A percentile compares a stretch with the other conserved stretches of the same genome.
Evolutionary conservation across 306 rosid species (phyloP).

Genomic region (Casuarina glauca): DNA sequence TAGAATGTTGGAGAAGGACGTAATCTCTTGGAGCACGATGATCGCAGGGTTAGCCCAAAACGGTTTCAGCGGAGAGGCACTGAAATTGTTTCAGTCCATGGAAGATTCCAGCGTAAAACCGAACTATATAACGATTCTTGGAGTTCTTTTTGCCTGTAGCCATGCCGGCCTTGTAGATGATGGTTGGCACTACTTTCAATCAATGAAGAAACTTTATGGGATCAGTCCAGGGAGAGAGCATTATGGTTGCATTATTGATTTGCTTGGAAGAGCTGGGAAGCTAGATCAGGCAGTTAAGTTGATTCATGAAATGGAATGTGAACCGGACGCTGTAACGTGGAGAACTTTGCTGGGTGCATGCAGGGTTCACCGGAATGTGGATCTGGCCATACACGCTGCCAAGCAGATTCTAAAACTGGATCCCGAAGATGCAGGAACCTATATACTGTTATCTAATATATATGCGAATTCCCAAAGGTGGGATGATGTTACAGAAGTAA

Average conservation of each 20-base stretch:
- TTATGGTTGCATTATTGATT: conserved; percentile 84
- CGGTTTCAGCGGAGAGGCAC: conserved; percentile 76
- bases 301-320: conserved; percentile 61
- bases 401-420: conserved; percentile 68
- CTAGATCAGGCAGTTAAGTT: conserved; percentile 67
- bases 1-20: conserved; percentile 65
- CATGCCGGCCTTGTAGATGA: conserved; percentile 82
- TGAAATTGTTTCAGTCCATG: conserved; percentile 68
- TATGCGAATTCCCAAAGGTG: conserved; percentile 78
- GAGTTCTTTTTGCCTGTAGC: conserved; percentile 90
- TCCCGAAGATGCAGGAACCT: conserved; percentile 74
- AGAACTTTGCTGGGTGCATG: conserved; percentile 88
- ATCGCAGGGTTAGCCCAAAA: conserved; percentile 87
- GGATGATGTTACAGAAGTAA: conserved; percentile 71
- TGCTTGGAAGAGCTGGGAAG: conserved; percentile 91
- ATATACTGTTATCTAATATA: conserved; percentile 68
- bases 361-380: conserved; percentile 62
- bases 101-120: conserved; percentile 61
- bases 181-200: conserved; percentile 70
- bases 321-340: conserved; percentile 89
- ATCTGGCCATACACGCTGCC: conserved; percentile 73
- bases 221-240: conserved; percentile 78
- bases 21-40: conserved; percentile 96
- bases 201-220: conserved; percentile 70
- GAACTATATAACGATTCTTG: conserved; percentile 73